Conservation (phyloP, 1,284 basidiomycete genomes). For the Tilletia horrida region DNA sequence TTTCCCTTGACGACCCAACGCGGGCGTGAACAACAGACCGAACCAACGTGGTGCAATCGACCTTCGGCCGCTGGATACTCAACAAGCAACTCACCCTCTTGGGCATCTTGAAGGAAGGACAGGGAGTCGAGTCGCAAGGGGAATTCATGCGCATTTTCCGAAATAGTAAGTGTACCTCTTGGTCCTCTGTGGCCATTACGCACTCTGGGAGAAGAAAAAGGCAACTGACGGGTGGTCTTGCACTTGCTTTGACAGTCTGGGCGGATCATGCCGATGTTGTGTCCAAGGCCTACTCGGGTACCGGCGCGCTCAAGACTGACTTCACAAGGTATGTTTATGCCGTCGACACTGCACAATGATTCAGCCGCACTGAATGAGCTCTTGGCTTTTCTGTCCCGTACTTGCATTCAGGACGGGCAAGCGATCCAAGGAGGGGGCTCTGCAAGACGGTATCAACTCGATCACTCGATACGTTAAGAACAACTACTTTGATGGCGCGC, state of each 20-base stretch:
- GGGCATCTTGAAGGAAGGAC: conserved; percentile 42
- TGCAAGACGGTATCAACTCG: conserved; percentile 87
- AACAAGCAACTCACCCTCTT: conserved; percentile 70
- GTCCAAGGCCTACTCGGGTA: conserved; percentile 86
- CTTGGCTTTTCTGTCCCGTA: background rate
- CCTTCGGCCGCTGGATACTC: conserved; percentile 45
- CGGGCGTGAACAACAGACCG: conserved; percentile 61
- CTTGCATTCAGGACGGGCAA: conserved; percentile 66
- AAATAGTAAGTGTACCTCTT: conserved; percentile 78
- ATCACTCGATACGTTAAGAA: conserved; percentile 86
- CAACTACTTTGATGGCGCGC: conserved; percentile 92
- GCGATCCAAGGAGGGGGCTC: conserved; percentile 73
- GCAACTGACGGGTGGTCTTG: conserved; percentile 14
- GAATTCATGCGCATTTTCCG: conserved; percentile 70
- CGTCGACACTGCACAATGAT: too few relatives aligned
- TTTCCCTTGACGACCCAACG: background rate
- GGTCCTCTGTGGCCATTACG: too few relatives aligned
- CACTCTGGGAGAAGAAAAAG: too few relatives aligned
- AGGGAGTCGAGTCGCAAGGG: conserved; percentile 42
- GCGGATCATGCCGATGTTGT: conserved; percentile 93
- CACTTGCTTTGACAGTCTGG: conserved; percentile 66
- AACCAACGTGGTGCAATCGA: conserved; percentile 85
- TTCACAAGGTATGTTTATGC: conserved; percentile 65
- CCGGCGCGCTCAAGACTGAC: conserved; percentile 93
- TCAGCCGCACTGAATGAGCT: too few relatives aligned